These are phyloP conservation scores for Durotheca rogersii DNA, from an alignment of 495 filamentous ascomycete species.

Conservation along the genomic window DNA sequence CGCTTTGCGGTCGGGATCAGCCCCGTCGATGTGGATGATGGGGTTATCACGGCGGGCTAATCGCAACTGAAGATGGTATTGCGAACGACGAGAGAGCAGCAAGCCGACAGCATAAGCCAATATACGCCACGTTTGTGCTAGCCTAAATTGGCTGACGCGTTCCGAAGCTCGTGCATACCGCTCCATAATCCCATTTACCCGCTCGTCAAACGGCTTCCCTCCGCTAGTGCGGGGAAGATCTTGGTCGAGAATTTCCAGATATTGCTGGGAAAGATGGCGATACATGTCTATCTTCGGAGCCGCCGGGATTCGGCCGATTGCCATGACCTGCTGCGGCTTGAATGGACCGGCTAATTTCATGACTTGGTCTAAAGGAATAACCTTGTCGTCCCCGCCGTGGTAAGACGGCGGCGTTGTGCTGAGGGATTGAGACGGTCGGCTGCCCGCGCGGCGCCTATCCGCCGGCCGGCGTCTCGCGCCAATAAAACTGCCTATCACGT, in stretches of 20 bases:
- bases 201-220: conserved; percentile 36
- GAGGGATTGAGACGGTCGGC: conserved; percentile 39
- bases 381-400: conserved; percentile 46
- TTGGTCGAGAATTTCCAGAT: conserved; percentile 50
- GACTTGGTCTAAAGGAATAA: conserved; percentile 62
- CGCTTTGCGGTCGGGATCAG: conserved; percentile 2
- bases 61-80: conserved; percentile 54
- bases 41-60: conserved; percentile 29
- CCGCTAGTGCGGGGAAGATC: conserved; percentile 39
- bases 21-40: not conserved
- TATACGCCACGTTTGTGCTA: conserved; percentile 76
- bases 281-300: conserved; percentile 56
- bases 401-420: conserved; percentile 62
- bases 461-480: conserved; percentile 47
- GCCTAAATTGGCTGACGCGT: conserved; percentile 56
- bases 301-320: conserved; percentile 60
- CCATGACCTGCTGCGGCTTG: conserved; percentile 60
- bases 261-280: conserved; percentile 60
- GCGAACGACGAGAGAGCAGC: conserved; percentile 58
- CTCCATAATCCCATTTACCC: conserved; percentile 56
- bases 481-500: conserved; percentile 60
- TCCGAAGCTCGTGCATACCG: conserved; percentile 64
- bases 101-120: conserved; percentile 62
- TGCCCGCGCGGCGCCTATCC: conserved; percentile 42
- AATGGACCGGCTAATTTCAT: conserved; percentile 57